These are phyloP conservation scores for Eucalyptus coolabah DNA, from an alignment of 345 rosid species.

Conservation along the genomic window DNA sequence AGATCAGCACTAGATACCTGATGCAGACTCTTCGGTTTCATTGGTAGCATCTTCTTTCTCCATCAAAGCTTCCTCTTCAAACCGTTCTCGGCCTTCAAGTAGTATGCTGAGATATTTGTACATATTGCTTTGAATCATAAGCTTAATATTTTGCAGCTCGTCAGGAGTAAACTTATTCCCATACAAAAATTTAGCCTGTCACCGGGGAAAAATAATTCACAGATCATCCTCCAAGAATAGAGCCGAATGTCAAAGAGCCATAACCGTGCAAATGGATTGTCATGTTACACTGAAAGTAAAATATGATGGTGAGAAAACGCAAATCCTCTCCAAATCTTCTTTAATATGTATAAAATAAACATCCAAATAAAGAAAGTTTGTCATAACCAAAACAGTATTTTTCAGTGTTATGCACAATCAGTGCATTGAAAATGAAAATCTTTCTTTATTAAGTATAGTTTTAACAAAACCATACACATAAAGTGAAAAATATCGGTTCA, in stretches of 20 bases:
- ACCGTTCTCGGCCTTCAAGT: slow-evolving; percentile 55
- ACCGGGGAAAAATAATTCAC: not conserved
- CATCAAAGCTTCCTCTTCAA: slow-evolving; percentile 41
- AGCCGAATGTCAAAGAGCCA: not conserved
- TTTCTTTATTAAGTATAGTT: not conserved
- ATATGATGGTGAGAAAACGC: not conserved
- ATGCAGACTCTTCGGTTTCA: slow-evolving; percentile 5
- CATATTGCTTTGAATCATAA: slow-evolving; percentile 58
- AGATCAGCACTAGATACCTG: slow-evolving; percentile 14
- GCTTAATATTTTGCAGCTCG: slow-evolving; percentile 44
- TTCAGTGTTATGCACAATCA: not conserved
- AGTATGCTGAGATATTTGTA: slow-evolving; percentile 55
- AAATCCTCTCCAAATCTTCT: not conserved
- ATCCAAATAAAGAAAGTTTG: not conserved
- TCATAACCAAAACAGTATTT: not conserved
- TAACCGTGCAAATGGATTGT: not conserved
- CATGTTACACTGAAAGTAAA: not conserved
- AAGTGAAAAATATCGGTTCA: not conserved
- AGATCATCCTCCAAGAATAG: not conserved
- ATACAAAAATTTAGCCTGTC: slow-evolving; percentile 44
- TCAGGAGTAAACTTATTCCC: slow-evolving; percentile 37
- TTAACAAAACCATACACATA: not conserved
- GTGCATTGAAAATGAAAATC: not conserved
- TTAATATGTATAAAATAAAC: not conserved
- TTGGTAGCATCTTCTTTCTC: not conserved